Percentiles rank a stretch among this genome's conserved stretches.
Conservation (phyloP, 306 rosid genomes). For the Oxytropis ochrocephala region DNA sequence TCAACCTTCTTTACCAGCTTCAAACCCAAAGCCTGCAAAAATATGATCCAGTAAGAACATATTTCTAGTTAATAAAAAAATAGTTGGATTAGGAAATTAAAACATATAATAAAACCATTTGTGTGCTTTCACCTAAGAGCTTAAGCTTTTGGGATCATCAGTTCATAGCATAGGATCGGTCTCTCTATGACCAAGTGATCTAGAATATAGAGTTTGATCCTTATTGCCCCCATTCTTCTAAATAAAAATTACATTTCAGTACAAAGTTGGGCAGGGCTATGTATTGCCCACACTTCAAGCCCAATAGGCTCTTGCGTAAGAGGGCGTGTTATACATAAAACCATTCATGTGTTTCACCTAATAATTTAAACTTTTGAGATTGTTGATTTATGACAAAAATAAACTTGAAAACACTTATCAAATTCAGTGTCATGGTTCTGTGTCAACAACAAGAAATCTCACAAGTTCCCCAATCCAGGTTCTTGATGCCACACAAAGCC, state of each 20-base stretch:
- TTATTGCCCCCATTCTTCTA: not conserved
- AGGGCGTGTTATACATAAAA: not conserved
- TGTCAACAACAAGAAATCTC: not conserved
- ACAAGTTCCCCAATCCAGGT: not conserved
- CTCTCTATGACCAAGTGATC: not conserved
- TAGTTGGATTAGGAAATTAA: not conserved
- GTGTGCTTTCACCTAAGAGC: not conserved
- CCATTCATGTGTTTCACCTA: not conserved
- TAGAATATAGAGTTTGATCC: not conserved
- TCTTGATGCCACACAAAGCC: not conserved
- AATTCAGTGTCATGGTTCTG: not conserved
- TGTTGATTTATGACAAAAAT: not conserved
- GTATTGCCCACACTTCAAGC: not conserved
- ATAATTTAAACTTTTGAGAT: not conserved
- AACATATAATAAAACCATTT: not conserved
- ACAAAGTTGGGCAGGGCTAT: not conserved
- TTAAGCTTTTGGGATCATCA: not conserved
- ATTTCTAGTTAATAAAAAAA: slow-evolving; percentile 5
- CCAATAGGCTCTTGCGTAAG: not conserved
- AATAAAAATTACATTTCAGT: not conserved
- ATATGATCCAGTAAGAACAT: slow-evolving; percentile 16
- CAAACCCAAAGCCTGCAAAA: slow-evolving; percentile 75
- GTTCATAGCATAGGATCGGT: not conserved
- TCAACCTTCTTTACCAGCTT: slow-evolving; percentile 65
- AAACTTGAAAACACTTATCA: not conserved